Base-by-base conservation (phyloP, 2,329 filamentous ascomycete genomes). In the Ophiostoma triangulosporum region DNA sequence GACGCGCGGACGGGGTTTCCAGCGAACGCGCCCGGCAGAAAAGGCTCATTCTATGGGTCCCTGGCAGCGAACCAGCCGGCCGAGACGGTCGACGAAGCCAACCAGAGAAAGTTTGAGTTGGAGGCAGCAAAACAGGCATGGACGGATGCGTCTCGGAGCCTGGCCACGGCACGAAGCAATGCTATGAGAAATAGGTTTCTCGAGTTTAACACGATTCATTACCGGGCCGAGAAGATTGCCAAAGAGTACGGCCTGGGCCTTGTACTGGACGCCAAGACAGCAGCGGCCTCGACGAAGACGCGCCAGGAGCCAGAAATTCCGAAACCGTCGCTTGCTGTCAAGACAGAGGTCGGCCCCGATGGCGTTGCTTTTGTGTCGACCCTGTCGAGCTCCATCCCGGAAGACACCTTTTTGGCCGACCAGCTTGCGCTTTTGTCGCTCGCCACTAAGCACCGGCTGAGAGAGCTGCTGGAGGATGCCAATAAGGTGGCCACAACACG, bases 391-490 rank as follows among this genome's bases (percentile, higher is more conserved):
- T 88, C 85, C 52, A 78, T 94, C 35, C 78, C 93, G 0, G 81
- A 84, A 33, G 85, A 89, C 43, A 80, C 86, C 1, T 81, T 78
- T 52, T 72, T 95, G 32, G 84, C 86, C 14, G 89, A 95, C 57
- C 86, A 96, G 60, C 70, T 96, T 45, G 85, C 87, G 26, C 73
- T 96, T 15, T 66, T 96, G 55, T 93, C 88, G 6, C 76, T 96
- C 54, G 86, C 87, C 17, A 83, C 88, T 9, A 88, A 91, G 64
- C 85, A 94, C 60, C 78, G 88, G 27, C 61, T 96, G 35, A 77
- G 86, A 52, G 79, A 81, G 12, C 69, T 96, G 29, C 64, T 96
- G 3, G 85, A 90, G 62, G 89, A 95, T 61, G 82, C 88, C 11
- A 78, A 82, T 53, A 75, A 76, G 9, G 69, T 95, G 46, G 79